These are phyloP conservation scores for Bullera alba DNA, from an alignment of 768 basidiomycete species.

Conservation along the genomic window DNA sequence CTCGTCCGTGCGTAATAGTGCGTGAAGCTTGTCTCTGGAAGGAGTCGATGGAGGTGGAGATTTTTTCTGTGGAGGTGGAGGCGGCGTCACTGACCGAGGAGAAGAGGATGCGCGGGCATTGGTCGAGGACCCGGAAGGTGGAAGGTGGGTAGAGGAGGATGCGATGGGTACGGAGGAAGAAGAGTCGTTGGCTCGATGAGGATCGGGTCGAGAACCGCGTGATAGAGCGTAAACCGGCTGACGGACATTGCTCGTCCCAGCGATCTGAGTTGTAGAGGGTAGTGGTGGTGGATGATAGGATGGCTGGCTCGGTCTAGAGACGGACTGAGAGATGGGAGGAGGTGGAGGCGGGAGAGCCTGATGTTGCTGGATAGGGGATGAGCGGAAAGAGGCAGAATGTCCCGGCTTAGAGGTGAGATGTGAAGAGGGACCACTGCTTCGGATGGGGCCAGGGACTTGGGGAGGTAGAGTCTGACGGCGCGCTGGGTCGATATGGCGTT, in stretches of 20 bases:
- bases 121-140: conserved; percentile 1
- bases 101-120: not conserved
- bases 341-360: not conserved
- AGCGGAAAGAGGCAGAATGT: not conserved
- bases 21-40: conserved; percentile 21
- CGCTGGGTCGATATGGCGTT: not conserved
- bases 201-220: too few relatives aligned
- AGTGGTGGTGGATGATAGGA: conserved; percentile 11
- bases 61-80: conserved; percentile 13
- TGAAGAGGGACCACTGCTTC: not conserved
- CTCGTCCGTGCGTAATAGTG: conserved; percentile 23
- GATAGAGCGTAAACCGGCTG: too few relatives aligned
- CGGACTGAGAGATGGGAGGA: not conserved
- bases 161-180: conserved; percentile 6
- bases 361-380: not conserved
- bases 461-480: not conserved
- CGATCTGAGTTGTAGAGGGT: not conserved
- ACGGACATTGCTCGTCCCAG: not conserved
- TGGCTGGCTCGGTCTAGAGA: conserved; percentile 9
- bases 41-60: conserved; percentile 40
- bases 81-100: conserved; percentile 27
- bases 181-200: too few relatives aligned
- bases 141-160: conserved; percentile 1
- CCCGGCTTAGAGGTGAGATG: not conserved
- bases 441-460: not conserved